Evolutionary conservation across 148 eudicot species (phyloP), one percentile per base, ranked within the genome.

Genomic region (Oxyria digyna): DNA sequence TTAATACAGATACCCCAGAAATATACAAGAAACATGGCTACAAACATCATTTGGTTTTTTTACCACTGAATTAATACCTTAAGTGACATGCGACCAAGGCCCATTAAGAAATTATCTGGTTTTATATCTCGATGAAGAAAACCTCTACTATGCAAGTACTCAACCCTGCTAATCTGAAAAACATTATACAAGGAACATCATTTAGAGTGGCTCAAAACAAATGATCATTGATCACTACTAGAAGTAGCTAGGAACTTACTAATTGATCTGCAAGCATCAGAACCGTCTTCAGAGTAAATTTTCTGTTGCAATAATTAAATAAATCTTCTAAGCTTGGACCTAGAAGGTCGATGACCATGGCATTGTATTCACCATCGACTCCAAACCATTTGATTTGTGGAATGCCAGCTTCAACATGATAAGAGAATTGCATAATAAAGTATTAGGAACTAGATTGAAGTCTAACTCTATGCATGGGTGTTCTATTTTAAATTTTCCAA

Each of bases 41-140:
- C 52, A 46, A 15, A n/a, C 18, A 18, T 14, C 23, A 46, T n/a
- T n/a, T n/a, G n/a, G n/a, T n/a, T n/a, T n/a, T n/a, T n/a, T n/a
- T 23, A 62, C 11, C 66, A 38, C 14, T 35, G 38, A 67, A 42
- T 9, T 26, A 11, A 21, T 81, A 89, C 96, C 89, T 89, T 91
- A 78, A 85, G 87, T 9, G 96, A 93, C 82, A 84, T 90, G 66
- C 93, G 88, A 38, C 96, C 96, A 43, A 90, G 83, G 40, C 96
- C 96, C 96, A 90, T 90, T 46, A 90, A 71, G 68, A 90, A 90
- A 72, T 90, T 90, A 76, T 90, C 96, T 42, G 96, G 96, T 71
- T 90, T 90, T 57, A 90, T 90, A 70, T 90, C 96, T 78, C 96
- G 96, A 77, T 90, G 96, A 81, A 90, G 96, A 76, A 90, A 87